Conservation (phyloP, 2,329 filamentous ascomycete species). For the Penicillium hordei region DNA sequence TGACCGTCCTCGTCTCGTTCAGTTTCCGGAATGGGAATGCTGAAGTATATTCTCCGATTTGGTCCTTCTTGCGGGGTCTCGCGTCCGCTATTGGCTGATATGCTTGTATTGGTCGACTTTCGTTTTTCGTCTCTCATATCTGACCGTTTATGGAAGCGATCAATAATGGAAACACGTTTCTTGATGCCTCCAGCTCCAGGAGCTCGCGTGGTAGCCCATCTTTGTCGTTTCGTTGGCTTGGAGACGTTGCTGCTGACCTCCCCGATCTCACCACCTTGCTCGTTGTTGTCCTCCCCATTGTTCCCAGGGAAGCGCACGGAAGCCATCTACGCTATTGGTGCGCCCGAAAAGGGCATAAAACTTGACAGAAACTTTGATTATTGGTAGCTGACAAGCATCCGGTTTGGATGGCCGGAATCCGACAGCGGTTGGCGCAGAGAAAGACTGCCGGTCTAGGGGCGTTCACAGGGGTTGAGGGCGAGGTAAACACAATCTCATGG, state of each 20-base stretch:
- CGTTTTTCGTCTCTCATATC: slow-evolving; percentile 68
- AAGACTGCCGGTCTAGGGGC: neutral
- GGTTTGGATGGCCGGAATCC: slow-evolving; percentile 27
- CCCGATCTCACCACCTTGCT: slow-evolving; percentile 29
- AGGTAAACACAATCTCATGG: slow-evolving; percentile 10
- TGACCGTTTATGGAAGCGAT: slow-evolving; percentile 66
- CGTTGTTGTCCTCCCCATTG: slow-evolving; percentile 21
- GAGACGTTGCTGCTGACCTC: slow-evolving; percentile 51
- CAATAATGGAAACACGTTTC: slow-evolving; percentile 81
- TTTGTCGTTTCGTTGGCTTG: slow-evolving; percentile 71
- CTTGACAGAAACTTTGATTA: slow-evolving; percentile 15
- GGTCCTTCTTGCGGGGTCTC: slow-evolving; percentile 48
- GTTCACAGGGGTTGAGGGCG: slow-evolving; percentile 8
- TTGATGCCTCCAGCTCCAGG: slow-evolving; percentile 70
- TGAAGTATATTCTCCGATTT: slow-evolving; percentile 65
- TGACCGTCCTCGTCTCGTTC: slow-evolving; percentile 78
- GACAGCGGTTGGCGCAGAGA: slow-evolving; percentile 19
- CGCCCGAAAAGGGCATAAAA: slow-evolving; percentile 33
- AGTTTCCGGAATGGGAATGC: slow-evolving; percentile 71
- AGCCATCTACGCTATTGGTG: slow-evolving; percentile 39
- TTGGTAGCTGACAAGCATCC: slow-evolving; percentile 28
- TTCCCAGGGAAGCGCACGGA: slow-evolving; percentile 38
- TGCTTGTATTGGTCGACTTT: slow-evolving; percentile 47
- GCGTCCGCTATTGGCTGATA: slow-evolving; percentile 31
- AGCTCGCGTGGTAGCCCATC: slow-evolving; percentile 95